Percentiles rank a stretch among this genome's conserved stretches.
Evolutionary conservation across 2,329 filamentous ascomycete species (phyloP).

Genomic region (Orbilia ellipsospora): DNA sequence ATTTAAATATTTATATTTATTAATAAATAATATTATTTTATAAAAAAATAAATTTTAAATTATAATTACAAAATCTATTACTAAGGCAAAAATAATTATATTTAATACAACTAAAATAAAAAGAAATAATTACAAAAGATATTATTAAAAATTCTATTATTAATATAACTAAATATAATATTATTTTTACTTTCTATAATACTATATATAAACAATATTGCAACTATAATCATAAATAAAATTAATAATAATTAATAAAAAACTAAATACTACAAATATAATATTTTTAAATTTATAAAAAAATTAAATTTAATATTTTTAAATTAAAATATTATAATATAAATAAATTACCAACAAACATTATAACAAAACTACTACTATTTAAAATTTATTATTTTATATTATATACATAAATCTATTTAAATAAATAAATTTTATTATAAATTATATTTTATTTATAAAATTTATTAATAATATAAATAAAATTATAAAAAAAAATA

Average conservation of each 20-base stretch:
- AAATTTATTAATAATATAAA: background rate
- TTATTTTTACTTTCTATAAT: no score
- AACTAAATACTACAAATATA: no score
- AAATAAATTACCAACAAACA: background rate
- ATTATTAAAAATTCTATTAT: conserved; percentile 3
- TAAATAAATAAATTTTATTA: background rate
- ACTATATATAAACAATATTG: no score
- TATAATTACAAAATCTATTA: background rate
- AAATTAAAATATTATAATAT: background rate
- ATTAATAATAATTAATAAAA: background rate
- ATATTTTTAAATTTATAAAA: background rate
- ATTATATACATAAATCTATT: background rate
- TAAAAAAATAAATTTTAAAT: background rate
- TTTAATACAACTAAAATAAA: background rate
- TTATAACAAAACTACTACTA: background rate
- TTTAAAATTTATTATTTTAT: background rate
- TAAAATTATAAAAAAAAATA: background rate
- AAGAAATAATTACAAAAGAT: background rate
- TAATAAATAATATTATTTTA: background rate
- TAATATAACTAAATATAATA: no score
- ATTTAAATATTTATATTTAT: background rate
- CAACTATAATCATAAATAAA: background rate
- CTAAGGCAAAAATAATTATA: conserved; percentile 2
- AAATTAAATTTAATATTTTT: background rate
- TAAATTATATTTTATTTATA: background rate